These are phyloP conservation scores for Tardiomyces blankii DNA, from an alignment of 1,139 yeast species.

Conservation along the genomic window DNA sequence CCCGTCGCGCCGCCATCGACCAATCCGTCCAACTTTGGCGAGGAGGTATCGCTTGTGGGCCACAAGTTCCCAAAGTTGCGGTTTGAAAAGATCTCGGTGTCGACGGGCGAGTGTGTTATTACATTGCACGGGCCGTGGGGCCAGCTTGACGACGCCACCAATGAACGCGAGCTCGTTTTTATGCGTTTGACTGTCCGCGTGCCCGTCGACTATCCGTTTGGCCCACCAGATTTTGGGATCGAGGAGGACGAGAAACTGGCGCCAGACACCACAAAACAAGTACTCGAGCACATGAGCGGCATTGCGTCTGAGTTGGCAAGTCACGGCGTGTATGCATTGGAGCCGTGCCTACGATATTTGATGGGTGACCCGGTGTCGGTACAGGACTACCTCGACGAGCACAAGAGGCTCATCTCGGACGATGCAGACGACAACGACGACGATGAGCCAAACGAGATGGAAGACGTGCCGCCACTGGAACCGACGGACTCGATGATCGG, in stretches of 20 bases:
- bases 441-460: conserved; percentile 1
- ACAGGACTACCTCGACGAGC: conserved; percentile 27
- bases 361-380: conserved; percentile 72
- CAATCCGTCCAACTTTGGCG: conserved; percentile 21
- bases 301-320: conserved; percentile 50
- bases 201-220: conserved; percentile 63
- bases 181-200: conserved; percentile 57
- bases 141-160: conserved; percentile 6
- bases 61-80: conserved; percentile 79
- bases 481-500: conserved; percentile 10
- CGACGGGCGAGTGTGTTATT: conserved; percentile 68
- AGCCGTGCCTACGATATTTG: conserved; percentile 63
- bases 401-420: conserved; percentile 24
- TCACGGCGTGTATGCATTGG: conserved; percentile 59
- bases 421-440: conserved; percentile 23
- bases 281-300: conserved; percentile 39
- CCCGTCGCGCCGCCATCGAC: background rate
- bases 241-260: conserved; percentile 70
- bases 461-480: conserved; percentile 3
- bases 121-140: conserved; percentile 74
- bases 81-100: conserved; percentile 79
- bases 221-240: conserved; percentile 47
- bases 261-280: conserved; percentile 35
- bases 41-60: conserved; percentile 83
- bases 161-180: conserved; percentile 51